phyloP scores from a whole-genome alignment of 257 asterid genomes.

The Ophiorrhiza pumila region DNA sequence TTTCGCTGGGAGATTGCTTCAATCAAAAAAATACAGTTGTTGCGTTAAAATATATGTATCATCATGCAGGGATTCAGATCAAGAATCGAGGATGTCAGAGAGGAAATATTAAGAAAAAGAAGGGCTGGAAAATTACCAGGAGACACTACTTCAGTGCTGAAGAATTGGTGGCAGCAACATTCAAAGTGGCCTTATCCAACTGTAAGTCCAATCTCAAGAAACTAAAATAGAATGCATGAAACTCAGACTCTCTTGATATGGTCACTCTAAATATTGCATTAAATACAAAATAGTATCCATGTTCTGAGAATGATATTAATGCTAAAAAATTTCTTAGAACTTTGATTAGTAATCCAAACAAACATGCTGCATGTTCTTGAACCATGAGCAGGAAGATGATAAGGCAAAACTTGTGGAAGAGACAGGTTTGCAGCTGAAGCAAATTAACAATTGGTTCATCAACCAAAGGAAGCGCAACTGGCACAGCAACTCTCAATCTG shows the following conservation, averaged over 20 bases:
- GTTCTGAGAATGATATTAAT: no score
- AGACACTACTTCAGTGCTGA: slow-evolving; percentile 82
- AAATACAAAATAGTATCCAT: no score
- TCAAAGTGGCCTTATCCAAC: slow-evolving; percentile 99
- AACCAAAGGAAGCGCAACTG: slow-evolving; percentile 94
- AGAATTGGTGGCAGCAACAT: slow-evolving; percentile 97
- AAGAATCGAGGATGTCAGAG: slow-evolving; percentile 89
- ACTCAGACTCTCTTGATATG: no score
- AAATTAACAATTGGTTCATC: slow-evolving; percentile 95
- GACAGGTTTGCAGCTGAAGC: slow-evolving; percentile 93
- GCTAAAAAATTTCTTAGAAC: no score
- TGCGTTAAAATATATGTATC: background rate
- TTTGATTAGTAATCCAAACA: no score
- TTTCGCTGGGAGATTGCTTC: background rate
- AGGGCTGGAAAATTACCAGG: slow-evolving; percentile 97
- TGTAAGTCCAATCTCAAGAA: slow-evolving; percentile 44
- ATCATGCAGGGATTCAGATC: slow-evolving; percentile 83
- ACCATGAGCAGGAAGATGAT: slow-evolving; percentile 98
- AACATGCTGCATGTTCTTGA: no score
- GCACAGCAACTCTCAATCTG: slow-evolving; percentile 83
- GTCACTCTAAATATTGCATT: no score
- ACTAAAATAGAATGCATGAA: no score
- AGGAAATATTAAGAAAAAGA: slow-evolving; percentile 86
- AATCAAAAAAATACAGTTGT: background rate
- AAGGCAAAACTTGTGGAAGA: slow-evolving; percentile 93